phyloP scores from a whole-genome alignment of 495 filamentous ascomycete species.

The Penicillium parvum region DNA sequence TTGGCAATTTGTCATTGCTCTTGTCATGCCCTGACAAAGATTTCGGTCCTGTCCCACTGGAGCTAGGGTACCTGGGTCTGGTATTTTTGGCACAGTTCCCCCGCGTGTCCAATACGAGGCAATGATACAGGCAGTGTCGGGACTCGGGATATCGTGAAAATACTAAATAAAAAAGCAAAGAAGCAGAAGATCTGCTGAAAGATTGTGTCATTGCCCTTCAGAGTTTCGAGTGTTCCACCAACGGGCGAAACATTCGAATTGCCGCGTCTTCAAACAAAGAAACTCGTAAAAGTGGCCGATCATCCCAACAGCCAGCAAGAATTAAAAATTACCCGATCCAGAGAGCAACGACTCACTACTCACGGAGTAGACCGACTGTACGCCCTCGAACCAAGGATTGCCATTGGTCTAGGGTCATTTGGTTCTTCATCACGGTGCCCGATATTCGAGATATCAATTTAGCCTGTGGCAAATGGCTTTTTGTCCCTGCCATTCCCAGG shows the following conservation, averaged over 20 bases:
- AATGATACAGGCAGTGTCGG: background rate
- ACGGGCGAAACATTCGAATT: slow-evolving; percentile 6
- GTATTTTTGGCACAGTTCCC: background rate
- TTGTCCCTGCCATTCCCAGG: too few species aligned
- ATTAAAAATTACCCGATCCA: slow-evolving; percentile 29
- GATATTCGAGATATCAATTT: slow-evolving; percentile 16
- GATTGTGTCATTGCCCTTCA: slow-evolving; percentile 21
- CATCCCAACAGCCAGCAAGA: slow-evolving; percentile 4
- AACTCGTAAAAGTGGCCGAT: slow-evolving; percentile 11
- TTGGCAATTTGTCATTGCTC: slow-evolving; percentile 14
- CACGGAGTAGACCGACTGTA: too few species aligned
- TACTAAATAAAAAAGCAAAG: slow-evolving; percentile 10
- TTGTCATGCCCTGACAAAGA: too few species aligned
- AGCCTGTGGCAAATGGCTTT: slow-evolving; percentile 13
- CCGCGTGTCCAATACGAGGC: background rate
- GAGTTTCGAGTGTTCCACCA: too few species aligned
- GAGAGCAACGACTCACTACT: slow-evolving; percentile 5
- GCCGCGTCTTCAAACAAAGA: slow-evolving; percentile 17
- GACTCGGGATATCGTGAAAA: slow-evolving; percentile 11
- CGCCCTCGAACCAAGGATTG: slow-evolving; percentile 7
- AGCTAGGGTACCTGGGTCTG: too few species aligned
- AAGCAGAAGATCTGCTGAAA: slow-evolving; percentile 13
- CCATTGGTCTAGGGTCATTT: slow-evolving; percentile 8
- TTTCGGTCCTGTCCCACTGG: too few species aligned
- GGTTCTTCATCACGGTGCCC: slow-evolving; percentile 8